These are phyloP conservation scores for Hygrophoropsis aurantiaca DNA, from an alignment of 768 basidiomycete species.

Conservation along the genomic window DNA sequence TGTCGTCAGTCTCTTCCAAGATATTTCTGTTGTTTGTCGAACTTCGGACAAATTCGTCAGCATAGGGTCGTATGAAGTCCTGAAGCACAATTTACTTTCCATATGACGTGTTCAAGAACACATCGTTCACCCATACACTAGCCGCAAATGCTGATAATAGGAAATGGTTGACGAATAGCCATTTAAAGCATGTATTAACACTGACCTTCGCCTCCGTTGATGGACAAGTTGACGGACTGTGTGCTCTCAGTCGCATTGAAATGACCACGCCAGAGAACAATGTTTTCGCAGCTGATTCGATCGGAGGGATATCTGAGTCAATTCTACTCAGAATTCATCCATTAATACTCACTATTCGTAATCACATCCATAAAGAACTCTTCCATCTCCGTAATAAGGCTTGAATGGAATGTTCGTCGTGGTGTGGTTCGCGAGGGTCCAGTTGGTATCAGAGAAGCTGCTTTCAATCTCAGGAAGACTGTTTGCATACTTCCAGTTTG, in stretches of 20 bases:
- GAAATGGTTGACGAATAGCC: neutral
- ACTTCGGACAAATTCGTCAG: constrained; percentile 30
- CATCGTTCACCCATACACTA: constrained; percentile 76
- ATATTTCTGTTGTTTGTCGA: constrained; percentile 65
- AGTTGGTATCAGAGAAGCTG: constrained; percentile 59
- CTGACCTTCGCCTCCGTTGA: constrained; percentile 78
- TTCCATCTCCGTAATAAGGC: constrained; percentile 71
- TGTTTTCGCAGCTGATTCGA: constrained; percentile 69
- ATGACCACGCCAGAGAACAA: constrained; percentile 80
- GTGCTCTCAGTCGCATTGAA: constrained; percentile 63
- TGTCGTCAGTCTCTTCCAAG: constrained; percentile 66
- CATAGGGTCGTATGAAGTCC: neutral
- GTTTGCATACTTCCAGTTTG: constrained; percentile 73
- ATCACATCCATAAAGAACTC: constrained; percentile 83
- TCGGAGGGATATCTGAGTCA: neutral
- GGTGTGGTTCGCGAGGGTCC: constrained; percentile 70
- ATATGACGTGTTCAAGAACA: constrained; percentile 70
- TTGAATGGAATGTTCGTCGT: constrained; percentile 70
- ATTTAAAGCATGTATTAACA: neutral
- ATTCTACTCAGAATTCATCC: constrained; percentile 5
- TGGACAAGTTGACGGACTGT: constrained; percentile 68
- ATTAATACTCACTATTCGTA: constrained; percentile 68
- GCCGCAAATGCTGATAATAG: constrained; percentile 65
- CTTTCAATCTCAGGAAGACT: constrained; percentile 68
- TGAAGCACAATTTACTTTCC: constrained; percentile 55